These are phyloP conservation scores for Crithidia bombi DNA, from an alignment of 208 protist genomes.

Conservation along the genomic window DNA sequence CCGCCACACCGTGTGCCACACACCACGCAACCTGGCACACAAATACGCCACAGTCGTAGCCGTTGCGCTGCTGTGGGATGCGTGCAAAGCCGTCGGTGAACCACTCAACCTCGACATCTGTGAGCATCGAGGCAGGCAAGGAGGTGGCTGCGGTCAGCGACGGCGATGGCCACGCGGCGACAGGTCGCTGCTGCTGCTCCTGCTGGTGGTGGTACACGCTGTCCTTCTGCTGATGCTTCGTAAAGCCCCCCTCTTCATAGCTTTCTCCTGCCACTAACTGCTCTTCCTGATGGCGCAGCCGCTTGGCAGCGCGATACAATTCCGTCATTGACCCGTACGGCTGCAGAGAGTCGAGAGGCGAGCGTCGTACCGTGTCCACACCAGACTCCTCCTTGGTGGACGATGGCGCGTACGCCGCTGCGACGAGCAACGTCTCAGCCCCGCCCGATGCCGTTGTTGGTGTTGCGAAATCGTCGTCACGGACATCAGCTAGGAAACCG, in stretches of 20 bases:
- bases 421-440: not conserved
- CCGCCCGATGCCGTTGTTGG: not conserved
- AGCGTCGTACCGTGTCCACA: not conserved
- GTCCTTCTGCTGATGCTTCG: not conserved
- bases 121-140: slow-evolving; percentile 16
- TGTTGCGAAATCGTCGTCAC: not conserved
- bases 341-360: slow-evolving; percentile 22
- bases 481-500: slow-evolving; percentile 6
- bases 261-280: slow-evolving; percentile 1
- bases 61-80: slow-evolving; percentile 71
- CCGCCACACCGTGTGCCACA: slow-evolving; percentile 54
- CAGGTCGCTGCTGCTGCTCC: not conserved
- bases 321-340: slow-evolving; percentile 22
- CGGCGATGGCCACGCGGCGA: not conserved
- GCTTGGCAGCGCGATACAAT: slow-evolving; percentile 31
- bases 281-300: slow-evolving; percentile 28
- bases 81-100: slow-evolving; percentile 46
- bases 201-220: not conserved
- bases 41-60: slow-evolving; percentile 84
- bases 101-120: slow-evolving; percentile 39
- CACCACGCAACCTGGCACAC: slow-evolving; percentile 84
- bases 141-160: slow-evolving; percentile 11
- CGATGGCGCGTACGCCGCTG: slow-evolving; percentile 6
- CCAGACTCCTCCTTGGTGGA: not conserved
- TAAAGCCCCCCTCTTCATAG: not conserved